Evolutionary conservation across 2,329 filamentous ascomycete species (phyloP).

Genomic region (Ascochyta koolunga): DNA sequence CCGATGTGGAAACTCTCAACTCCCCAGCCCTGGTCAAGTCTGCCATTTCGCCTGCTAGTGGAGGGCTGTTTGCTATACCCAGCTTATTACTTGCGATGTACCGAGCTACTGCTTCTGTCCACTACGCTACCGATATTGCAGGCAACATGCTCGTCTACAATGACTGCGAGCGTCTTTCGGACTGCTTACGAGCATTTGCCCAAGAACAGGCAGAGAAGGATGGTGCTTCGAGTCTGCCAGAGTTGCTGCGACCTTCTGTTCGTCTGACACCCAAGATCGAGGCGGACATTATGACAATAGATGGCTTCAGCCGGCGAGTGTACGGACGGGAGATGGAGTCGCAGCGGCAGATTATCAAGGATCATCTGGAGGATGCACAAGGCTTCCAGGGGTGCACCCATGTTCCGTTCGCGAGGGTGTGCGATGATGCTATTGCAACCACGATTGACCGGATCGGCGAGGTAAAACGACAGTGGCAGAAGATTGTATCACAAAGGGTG

Average conservation of each 20-base stretch:
- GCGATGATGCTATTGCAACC: conserved; percentile 64
- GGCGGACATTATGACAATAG: conserved; percentile 61
- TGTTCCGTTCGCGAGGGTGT: conserved; percentile 64
- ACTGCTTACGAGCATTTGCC: conserved; percentile 58
- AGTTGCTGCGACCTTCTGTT: conserved; percentile 40
- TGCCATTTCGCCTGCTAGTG: conserved; percentile 70
- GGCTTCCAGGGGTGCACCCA: conserved; percentile 66
- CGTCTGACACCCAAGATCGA: conserved; percentile 57
- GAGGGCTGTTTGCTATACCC: conserved; percentile 73
- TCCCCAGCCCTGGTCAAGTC: conserved; percentile 53
- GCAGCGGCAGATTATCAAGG: conserved; percentile 66
- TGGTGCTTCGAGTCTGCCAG: conserved; percentile 35
- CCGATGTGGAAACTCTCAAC: conserved; percentile 61
- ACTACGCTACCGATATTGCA: conserved; percentile 67
- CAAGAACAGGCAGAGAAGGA: conserved; percentile 51
- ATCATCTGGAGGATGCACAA: conserved; percentile 67
- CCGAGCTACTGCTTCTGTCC: conserved; percentile 74
- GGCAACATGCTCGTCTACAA: conserved; percentile 71
- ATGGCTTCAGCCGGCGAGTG: conserved; percentile 64
- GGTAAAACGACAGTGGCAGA: conserved; percentile 63
- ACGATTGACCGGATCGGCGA: conserved; percentile 63
- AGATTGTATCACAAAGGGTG: conserved; percentile 64
- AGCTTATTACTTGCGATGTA: conserved; percentile 79
- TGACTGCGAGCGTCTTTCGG: conserved; percentile 64
- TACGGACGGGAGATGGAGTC: conserved; percentile 70